Evolutionary conservation across 2,329 filamentous ascomycete species (phyloP).

Genomic region (Acrodontium crateriforme): DNA sequence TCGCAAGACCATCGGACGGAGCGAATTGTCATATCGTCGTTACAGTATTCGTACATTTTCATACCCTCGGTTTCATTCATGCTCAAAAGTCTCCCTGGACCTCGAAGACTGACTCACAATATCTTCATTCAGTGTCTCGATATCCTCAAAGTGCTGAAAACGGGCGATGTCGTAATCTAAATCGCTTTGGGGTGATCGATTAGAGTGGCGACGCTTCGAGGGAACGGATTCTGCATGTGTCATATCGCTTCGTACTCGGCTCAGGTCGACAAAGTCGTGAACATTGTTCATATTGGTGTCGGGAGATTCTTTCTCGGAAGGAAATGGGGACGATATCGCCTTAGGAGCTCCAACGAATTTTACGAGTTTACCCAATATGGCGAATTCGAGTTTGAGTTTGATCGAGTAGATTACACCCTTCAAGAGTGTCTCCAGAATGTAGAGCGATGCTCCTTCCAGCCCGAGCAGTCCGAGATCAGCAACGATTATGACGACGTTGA

Average conservation of each 20-base stretch:
- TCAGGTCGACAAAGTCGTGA: constrained; percentile 7
- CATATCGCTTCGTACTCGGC: constrained; percentile 3
- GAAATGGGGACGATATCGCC: no score
- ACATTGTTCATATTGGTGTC: constrained; percentile 2
- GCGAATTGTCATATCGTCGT: no score
- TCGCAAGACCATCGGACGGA: no score
- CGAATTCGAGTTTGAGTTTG: constrained; percentile 24
- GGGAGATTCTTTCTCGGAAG: constrained; percentile 3
- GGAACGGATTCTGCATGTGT: constrained; percentile 1
- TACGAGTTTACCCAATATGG: constrained; percentile 18
- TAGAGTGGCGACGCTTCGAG: no score
- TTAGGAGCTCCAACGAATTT: constrained; percentile 12
- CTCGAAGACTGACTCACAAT: no score
- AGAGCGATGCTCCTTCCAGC: constrained; percentile 20
- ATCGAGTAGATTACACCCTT: constrained; percentile 24
- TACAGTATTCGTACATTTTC: no score
- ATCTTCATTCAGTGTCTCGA: constrained; percentile 4
- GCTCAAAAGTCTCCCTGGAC: no score
- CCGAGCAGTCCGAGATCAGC: constrained; percentile 23
- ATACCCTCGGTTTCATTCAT: no score
- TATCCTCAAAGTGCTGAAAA: constrained; percentile 8
- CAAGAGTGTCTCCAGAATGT: constrained; percentile 23
- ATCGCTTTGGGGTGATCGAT: no score
- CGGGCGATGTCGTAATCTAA: constrained; percentile 6
- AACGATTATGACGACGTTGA: constrained; percentile 25